These are phyloP conservation scores for Cyberlindnera galapagoensis DNA, from an alignment of 805 yeast species.

Conservation along the genomic window DNA sequence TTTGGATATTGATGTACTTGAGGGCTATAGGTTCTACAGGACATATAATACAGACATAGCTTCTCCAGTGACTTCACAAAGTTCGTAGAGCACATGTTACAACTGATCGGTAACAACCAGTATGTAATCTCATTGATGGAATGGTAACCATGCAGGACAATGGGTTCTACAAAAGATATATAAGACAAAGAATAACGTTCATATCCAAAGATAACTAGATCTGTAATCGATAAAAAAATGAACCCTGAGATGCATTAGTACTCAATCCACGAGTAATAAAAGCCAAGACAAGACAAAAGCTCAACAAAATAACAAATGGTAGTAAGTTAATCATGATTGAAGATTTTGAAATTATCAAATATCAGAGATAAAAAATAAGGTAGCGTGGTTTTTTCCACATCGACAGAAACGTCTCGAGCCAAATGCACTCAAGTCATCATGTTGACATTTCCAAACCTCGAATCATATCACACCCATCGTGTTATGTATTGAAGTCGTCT, in stretches of 20 bases:
- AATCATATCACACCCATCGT: no score
- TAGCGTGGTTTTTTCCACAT: conserved; percentile 99
- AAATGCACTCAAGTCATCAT: conserved; percentile 78
- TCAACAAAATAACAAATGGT: no score
- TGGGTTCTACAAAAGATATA: no score
- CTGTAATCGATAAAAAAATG: background rate
- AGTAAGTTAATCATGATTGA: no score
- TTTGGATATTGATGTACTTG: no score
- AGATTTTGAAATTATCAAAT: conserved; percentile 1
- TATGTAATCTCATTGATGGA: no score
- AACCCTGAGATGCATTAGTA: conserved; percentile 8
- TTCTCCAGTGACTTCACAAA: no score
- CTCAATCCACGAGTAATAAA: conserved; percentile 3
- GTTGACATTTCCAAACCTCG: background rate
- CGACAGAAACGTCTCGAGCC: conserved; percentile 97
- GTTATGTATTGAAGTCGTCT: background rate
- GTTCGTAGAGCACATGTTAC: no score
- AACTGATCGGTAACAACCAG: no score
- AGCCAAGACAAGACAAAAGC: background rate
- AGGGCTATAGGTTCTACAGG: no score
- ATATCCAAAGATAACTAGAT: background rate
- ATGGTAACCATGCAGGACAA: no score
- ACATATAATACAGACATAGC: no score
- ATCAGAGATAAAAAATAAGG: conserved; percentile 73
- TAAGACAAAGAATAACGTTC: background rate